These are phyloP conservation scores for Pseudogymnoascus sp. DNA, from an alignment of 2,329 filamentous ascomycete species.

Conservation along the genomic window DNA sequence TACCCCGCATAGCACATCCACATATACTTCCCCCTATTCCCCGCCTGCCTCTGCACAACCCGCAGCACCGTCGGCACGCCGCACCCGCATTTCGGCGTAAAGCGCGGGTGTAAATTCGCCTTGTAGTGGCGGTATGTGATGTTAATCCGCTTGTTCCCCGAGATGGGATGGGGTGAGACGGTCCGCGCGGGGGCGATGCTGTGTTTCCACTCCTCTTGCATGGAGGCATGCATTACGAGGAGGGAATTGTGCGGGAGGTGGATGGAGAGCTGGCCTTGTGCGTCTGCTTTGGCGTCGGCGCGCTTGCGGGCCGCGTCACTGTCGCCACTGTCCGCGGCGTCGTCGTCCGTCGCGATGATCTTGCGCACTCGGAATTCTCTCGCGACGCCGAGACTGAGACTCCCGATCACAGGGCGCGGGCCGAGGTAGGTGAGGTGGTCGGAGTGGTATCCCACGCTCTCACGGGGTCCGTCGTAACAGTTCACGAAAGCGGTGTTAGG, in stretches of 20 bases:
- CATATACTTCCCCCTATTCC: slow-evolving; percentile 73
- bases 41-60: slow-evolving; percentile 70
- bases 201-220: slow-evolving; percentile 98
- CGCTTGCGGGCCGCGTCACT: slow-evolving; percentile 20
- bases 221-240: slow-evolving; percentile 92
- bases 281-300: slow-evolving; percentile 41
- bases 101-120: slow-evolving; percentile 62
- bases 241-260: slow-evolving; percentile 92
- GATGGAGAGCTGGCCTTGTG: slow-evolving; percentile 80
- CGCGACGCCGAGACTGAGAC: slow-evolving; percentile 82
- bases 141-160: slow-evolving; percentile 77
- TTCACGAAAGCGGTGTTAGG: slow-evolving; percentile 94
- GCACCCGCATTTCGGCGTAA: slow-evolving; percentile 73
- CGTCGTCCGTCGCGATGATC: slow-evolving; percentile 53
- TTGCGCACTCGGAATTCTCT: slow-evolving; percentile 83
- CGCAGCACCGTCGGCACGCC: slow-evolving; percentile 59
- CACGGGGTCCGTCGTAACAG: slow-evolving; percentile 72
- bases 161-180: slow-evolving; percentile 76
- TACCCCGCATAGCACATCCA: slow-evolving; percentile 86
- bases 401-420: slow-evolving; percentile 80
- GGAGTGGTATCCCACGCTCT: slow-evolving; percentile 85
- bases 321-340: slow-evolving; percentile 13
- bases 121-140: slow-evolving; percentile 90
- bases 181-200: slow-evolving; percentile 64
- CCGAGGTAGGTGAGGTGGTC: slow-evolving; percentile 92